Base-by-base conservation (phyloP, 2,329 filamentous ascomycete species). In the Tolypocladium endophyticum region DNA sequence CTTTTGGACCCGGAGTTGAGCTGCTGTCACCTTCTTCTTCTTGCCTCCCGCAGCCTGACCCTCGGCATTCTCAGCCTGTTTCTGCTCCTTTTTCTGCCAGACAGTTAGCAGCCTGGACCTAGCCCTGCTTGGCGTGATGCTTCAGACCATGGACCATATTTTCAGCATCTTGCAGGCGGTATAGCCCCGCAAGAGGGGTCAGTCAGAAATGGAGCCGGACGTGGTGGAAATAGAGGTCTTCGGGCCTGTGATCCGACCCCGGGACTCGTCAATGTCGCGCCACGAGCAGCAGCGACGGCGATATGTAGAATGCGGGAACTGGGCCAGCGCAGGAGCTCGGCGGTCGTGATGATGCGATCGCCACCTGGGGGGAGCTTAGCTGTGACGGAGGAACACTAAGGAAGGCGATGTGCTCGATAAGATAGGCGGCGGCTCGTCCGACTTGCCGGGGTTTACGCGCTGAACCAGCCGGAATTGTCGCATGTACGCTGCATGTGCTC, bases 21-120 rank as follows among this genome's bases (percentile, higher is more conserved):
- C 94, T 23, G 94, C 91, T 28, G 94, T 97, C 65, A 99, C 92
- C 81, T 97, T 97, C 85, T 97, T 97, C 84, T 97, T 97, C 80
- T 92, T 96, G 59, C 86, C 84, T 20, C 87, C 87, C 0, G 80
- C 81, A 35, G 85, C 84, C 53, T 85, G 81, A 39, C 82, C 85
- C 66, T 88, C 87, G 61, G 90, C 91, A 69, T 92, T 90, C 66
- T 92, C 90, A 70, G 90, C 92, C 77, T 95, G 90, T 78, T 96
- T 91, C 81, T 97, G 91, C 81, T 97, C 90, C 78, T 97, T 94
- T 80, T 96, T 92, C 87, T 96, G 76, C 70, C 70, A 74, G 18
- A 30, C 45, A 35, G 53, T 66, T 41, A 70, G 70, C 61, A 61
- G 11, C n/a, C 41, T 28, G 16, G 18, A 9, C 56, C 45, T 5